phyloP scores from a whole-genome alignment of 1,284 basidiomycete genomes.

The Porphyrellus sp. region DNA sequence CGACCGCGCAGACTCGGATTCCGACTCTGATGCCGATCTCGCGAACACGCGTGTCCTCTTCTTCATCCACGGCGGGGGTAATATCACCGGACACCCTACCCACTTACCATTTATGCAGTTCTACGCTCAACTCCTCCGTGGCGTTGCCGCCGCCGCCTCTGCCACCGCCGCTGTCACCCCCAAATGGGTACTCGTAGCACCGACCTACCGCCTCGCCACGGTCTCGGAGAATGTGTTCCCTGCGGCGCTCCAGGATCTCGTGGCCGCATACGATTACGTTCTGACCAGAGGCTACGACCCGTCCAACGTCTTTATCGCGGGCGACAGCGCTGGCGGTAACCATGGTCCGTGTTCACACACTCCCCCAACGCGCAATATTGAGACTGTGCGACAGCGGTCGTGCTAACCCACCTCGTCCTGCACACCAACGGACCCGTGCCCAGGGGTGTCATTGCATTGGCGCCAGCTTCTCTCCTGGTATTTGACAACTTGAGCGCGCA shows the following conservation, averaged over 20 bases:
- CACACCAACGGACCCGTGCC: conserved; percentile 12
- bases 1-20: too few species aligned
- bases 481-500: neutral
- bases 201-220: conserved; percentile 27
- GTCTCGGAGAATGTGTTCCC: conserved; percentile 27
- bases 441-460: conserved; percentile 11
- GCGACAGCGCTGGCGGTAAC: conserved; percentile 30
- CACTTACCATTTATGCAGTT: neutral
- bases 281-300: conserved; percentile 26
- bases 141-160: neutral
- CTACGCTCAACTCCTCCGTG: conserved; percentile 17
- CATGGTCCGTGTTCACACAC: conserved; percentile 12
- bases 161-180: neutral
- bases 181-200: conserved; percentile 19
- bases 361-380: neutral
- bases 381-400: conserved; percentile 12
- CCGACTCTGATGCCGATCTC: neutral
- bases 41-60: conserved; percentile 22
- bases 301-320: conserved; percentile 17
- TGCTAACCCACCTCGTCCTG: conserved; percentile 25
- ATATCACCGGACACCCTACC: conserved; percentile 24
- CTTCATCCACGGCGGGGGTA: conserved; percentile 27
- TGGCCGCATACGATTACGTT: conserved; percentile 28
- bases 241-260: conserved; percentile 24
- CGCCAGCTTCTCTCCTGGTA: conserved; percentile 2